A percentile compares a stretch with the other conserved stretches of the same genome.
phyloP scores from a whole-genome alignment of 371 early-diverging fungal genomes.

The Amoeboaphelidium protococcarum region DNA sequence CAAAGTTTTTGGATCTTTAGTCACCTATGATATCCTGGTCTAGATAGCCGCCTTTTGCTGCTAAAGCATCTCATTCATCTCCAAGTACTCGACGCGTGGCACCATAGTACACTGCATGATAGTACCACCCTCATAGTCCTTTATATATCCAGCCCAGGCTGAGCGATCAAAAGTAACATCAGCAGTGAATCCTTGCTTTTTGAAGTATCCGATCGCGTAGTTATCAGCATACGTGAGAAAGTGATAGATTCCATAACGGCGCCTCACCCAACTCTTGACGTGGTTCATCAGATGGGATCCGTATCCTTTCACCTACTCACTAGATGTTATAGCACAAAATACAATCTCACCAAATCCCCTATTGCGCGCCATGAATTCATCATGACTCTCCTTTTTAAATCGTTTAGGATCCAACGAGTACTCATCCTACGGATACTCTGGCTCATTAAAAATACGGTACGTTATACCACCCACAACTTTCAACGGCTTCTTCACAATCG shows the following conservation, averaged over 20 bases:
- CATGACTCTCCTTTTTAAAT: too few species aligned
- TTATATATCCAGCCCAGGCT: slow-evolving; percentile 95
- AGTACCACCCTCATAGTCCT: slow-evolving; percentile 99
- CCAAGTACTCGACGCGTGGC: slow-evolving; percentile 26
- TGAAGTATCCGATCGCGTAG: slow-evolving; percentile 97
- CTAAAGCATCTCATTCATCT: slow-evolving; percentile 24
- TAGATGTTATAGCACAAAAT: slow-evolving; percentile 84
- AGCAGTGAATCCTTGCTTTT: slow-evolving; percentile 96
- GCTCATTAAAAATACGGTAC: slow-evolving; percentile 81
- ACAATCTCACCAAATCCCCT: slow-evolving; percentile 95
- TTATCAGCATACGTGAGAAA: slow-evolving; percentile 99
- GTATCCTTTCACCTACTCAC: slow-evolving; percentile 92
- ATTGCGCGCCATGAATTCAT: too few species aligned
- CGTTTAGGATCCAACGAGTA: too few species aligned
- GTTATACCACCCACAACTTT: slow-evolving; percentile 91
- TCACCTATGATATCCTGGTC: not conserved
- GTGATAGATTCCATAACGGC: slow-evolving; percentile 35
- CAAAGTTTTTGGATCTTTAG: slow-evolving; percentile 29
- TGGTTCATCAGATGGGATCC: slow-evolving; percentile 81
- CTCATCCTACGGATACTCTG: too few species aligned
- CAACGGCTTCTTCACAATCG: slow-evolving; percentile 29
- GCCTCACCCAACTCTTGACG: slow-evolving; percentile 63
- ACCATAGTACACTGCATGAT: slow-evolving; percentile 75
- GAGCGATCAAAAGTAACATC: slow-evolving; percentile 72
- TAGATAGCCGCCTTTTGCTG: slow-evolving; percentile 23